Base-by-base conservation (phyloP, 75 land plant genomes). In the Chamaecyparis obtusa region DNA sequence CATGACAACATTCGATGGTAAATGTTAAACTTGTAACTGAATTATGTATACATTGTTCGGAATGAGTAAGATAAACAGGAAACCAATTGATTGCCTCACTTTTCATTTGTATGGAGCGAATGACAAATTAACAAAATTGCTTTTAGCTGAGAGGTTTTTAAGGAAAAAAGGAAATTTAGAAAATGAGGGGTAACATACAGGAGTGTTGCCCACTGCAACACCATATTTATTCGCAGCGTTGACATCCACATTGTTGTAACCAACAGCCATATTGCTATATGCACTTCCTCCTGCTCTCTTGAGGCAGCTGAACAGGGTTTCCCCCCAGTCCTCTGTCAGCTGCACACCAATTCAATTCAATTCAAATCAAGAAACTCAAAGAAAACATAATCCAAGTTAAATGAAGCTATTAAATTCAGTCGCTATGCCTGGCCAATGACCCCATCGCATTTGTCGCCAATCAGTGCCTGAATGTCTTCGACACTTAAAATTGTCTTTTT, bases 281-380 rank as follows among this genome's bases (percentile, higher is more conserved):
- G 98, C 98, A 87, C 88, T 97, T 24, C 99, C 99, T 57, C 99
- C 99, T 39, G 99, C 99, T 87, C 86, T 91, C 87, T 91, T 92
- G 87, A 97, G 85, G 43, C 96, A 92, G 1, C 93, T 87, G 85
- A 97, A 97, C 67, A 97, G 90, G 14, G 90, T 89, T 88, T 97
- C 99, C 3, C 99, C 98, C 99, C 99, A 97, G 48, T 97, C 99
- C 87, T 97, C 99, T 15, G 99, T 97, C 89, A 97, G 85, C 99
- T 97, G 89, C 74, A 78, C 46, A 85, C 32, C 27, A 15, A 71
- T 57, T 14, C 79, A 86, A 30, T 17, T 15, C 39, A 74, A 86
- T 72, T 36, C 60, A 36, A 85, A 9, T 48, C 13, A 24, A 85
- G 7, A 21, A 64, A 64, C 5, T 57, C 19, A 57, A 57, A 19